phyloP scores from a whole-genome alignment of 805 yeast species.

The Torulaspora delbrueckii region DNA sequence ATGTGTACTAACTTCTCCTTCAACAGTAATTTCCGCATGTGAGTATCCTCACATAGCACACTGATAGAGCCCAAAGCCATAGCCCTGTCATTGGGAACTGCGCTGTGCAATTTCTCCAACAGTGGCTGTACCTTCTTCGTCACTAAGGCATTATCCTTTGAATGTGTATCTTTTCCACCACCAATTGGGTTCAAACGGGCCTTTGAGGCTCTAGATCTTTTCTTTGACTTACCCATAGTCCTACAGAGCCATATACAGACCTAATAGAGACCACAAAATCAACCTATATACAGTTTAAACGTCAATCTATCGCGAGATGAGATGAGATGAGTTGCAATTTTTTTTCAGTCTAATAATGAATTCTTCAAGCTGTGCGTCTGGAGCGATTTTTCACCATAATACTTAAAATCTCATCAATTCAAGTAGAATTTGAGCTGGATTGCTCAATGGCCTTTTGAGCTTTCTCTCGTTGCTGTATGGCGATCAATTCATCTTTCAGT shows the following conservation, averaged over 20 bases:
- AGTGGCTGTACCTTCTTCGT: conserved; percentile 63
- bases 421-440: not conserved
- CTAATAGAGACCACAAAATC: not conserved
- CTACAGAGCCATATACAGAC: not conserved
- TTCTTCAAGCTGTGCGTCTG: not conserved
- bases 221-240: conserved; percentile 71
- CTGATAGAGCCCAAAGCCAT: conserved; percentile 73
- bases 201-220: conserved; percentile 50
- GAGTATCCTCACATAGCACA: conserved; percentile 63
- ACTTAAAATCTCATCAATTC: not conserved
- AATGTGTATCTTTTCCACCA: conserved; percentile 28
- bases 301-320: conserved; percentile 1
- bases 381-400: conserved; percentile 6
- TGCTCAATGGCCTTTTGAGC: conserved; percentile 3
- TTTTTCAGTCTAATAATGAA: not conserved
- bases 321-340: conserved; percentile 17
- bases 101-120: conserved; percentile 56
- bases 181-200: conserved; percentile 37
- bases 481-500: conserved; percentile 17
- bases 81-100: conserved; percentile 64
- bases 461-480: conserved; percentile 15
- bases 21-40: conserved; percentile 56
- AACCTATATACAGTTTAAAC: conserved; percentile 1
- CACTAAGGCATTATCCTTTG: conserved; percentile 46
- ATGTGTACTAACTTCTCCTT: conserved; percentile 67